Evolutionary conservation across 345 rosid genomes (phyloP).

Genomic region (Citrus reticulata): DNA sequence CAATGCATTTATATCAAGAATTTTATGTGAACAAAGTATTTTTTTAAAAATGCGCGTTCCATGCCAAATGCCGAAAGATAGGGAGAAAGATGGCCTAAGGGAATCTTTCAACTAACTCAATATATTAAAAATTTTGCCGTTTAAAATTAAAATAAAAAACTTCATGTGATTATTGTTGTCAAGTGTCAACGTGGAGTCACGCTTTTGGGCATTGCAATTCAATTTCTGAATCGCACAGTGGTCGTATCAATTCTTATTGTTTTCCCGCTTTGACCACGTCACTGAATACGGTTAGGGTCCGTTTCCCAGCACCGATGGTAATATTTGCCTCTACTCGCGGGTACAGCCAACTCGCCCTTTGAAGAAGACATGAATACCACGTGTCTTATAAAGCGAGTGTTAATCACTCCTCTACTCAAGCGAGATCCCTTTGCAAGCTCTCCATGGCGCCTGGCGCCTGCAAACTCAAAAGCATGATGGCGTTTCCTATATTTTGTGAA

Average conservation of each 20-base stretch:
- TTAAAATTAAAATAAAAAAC: not conserved
- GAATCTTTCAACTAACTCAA: no score
- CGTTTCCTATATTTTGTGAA: constrained; percentile 6
- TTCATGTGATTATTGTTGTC: not conserved
- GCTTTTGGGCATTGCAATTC: not conserved
- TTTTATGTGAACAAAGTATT: not conserved
- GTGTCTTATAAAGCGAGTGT: not conserved
- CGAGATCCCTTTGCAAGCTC: not conserved
- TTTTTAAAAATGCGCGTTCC: not conserved
- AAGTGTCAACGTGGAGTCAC: not conserved
- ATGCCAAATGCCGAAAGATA: not conserved
- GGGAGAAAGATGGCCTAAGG: no score
- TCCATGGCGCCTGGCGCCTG: constrained; percentile 20
- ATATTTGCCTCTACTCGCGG: not conserved
- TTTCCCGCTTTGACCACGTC: constrained; percentile 2
- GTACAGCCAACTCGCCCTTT: not conserved
- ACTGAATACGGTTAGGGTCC: not conserved
- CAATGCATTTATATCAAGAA: no score
- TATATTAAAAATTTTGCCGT: not conserved
- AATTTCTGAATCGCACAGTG: not conserved
- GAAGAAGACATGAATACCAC: not conserved
- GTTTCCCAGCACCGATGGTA: not conserved
- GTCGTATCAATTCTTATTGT: not conserved
- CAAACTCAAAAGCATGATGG: constrained; percentile 18
- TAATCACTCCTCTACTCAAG: not conserved